Evolutionary conservation across 2,329 filamentous ascomycete species (phyloP).

Genomic region (Neocatenulostroma microsporum): DNA sequence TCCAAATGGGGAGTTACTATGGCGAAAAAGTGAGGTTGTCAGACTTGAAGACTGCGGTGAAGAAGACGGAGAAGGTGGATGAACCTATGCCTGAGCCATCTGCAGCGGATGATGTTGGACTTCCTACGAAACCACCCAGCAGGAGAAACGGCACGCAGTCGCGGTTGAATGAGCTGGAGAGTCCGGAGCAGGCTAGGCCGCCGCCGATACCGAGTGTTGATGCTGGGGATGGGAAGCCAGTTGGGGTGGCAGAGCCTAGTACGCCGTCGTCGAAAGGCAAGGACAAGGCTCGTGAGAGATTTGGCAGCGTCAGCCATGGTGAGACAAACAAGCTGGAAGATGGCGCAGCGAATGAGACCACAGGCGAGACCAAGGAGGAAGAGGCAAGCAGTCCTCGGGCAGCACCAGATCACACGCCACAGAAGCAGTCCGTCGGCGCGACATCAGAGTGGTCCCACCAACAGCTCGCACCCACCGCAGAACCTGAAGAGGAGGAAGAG

Average conservation of each 20-base stretch:
- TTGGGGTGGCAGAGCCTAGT: conserved; percentile 13
- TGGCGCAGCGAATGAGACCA: conserved; percentile 1
- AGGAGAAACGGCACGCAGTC: conserved; percentile 22
- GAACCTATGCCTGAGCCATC: conserved; percentile 19
- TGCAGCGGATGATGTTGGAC: conserved; percentile 31
- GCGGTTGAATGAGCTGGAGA: conserved; percentile 20
- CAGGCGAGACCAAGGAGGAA: conserved; percentile 7
- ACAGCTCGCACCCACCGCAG: conserved; percentile 50
- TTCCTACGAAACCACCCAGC: conserved; percentile 27
- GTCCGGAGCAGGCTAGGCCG: conserved; percentile 14
- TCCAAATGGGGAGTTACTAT: too few relatives aligned
- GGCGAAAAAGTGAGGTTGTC: background rate
- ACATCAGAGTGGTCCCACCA: conserved; percentile 91
- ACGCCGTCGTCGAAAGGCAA: too few relatives aligned
- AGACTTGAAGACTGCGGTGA: conserved; percentile 2
- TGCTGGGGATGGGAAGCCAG: conserved; percentile 3
- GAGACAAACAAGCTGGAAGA: background rate
- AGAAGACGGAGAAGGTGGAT: conserved; percentile 7
- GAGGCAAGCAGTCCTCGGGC: too few relatives aligned
- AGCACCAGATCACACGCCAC: too few relatives aligned
- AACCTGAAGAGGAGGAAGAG: conserved; percentile 47
- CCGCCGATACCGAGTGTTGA: background rate
- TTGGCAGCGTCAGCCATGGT: too few relatives aligned
- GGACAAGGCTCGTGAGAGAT: too few relatives aligned
- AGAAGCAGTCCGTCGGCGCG: conserved; percentile 16